Evolutionary conservation across 73 alveolate species (phyloP).

Genomic region (Tetrahymena elliotti): DNA sequence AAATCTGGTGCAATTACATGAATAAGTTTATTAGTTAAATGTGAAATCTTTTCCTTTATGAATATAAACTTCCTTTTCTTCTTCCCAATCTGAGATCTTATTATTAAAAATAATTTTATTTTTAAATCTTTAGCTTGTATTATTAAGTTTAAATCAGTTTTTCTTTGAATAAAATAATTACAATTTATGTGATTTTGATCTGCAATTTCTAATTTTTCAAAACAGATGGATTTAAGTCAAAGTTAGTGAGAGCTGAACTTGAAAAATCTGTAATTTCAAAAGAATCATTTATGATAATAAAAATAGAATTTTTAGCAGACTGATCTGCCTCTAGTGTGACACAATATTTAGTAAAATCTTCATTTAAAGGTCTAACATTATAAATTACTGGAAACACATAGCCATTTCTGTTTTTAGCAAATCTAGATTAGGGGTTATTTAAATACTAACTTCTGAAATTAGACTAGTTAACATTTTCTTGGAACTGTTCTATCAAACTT

Average conservation of each 20-base stretch:
- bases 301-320: neutral
- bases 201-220: neutral
- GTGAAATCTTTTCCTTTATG: neutral
- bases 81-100: neutral
- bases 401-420: conserved; percentile 22
- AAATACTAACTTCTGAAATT: conserved; percentile 16
- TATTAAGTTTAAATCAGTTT: neutral
- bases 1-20: neutral
- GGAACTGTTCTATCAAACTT: neutral
- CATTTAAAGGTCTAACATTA: conserved; percentile 1
- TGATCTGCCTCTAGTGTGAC: neutral
- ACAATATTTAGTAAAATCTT: neutral
- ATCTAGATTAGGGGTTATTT: neutral
- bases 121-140: neutral
- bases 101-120: neutral
- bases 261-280: conserved; percentile 18
- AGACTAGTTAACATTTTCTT: conserved; percentile 1
- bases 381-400: conserved; percentile 7
- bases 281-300: neutral
- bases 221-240: conserved; percentile 1
- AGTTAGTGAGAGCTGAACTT: conserved; percentile 5
- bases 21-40: neutral
- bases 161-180: neutral
- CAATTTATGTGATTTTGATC: neutral
- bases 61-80: neutral